These are phyloP conservation scores for Lasiodiplodia theobromae DNA, from an alignment of 2,329 filamentous ascomycete genomes.

Conservation along the genomic window DNA sequence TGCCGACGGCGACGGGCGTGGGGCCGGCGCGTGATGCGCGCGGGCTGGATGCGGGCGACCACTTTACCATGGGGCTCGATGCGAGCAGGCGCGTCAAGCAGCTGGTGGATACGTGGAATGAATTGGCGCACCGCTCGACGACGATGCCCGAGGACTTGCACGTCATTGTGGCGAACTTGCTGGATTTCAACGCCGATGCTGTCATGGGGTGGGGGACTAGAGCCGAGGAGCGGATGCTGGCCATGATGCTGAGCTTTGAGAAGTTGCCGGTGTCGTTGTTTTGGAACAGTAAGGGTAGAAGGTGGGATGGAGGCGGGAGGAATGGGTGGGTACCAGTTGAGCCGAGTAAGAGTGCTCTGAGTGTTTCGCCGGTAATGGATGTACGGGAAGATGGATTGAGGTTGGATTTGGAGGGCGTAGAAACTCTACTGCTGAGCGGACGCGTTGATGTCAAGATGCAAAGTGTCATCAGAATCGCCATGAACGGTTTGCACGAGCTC, in stretches of 20 bases:
- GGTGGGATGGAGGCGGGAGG: conserved; percentile 13
- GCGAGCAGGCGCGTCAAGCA: conserved; percentile 1
- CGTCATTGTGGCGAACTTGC: conserved; percentile 32
- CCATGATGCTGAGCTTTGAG: conserved; percentile 29
- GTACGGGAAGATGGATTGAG: not conserved
- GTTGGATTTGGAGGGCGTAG: not conserved
- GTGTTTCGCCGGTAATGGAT: not conserved
- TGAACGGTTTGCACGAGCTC: not conserved
- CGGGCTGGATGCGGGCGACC: not conserved
- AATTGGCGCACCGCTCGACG: conserved; percentile 31
- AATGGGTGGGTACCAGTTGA: conserved; percentile 27
- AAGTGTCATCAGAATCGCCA: not conserved
- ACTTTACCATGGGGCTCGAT: not conserved
- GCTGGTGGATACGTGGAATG: conserved; percentile 32
- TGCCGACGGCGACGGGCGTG: not conserved
- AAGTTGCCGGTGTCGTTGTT: conserved; percentile 31
- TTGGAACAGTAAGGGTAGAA: conserved; percentile 14
- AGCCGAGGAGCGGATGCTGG: conserved; percentile 12
- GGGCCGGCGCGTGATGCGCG: not conserved
- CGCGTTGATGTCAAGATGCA: not conserved
- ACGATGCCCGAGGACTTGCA: conserved; percentile 32
- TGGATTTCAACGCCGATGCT: conserved; percentile 28
- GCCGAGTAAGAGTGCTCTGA: conserved; percentile 12
- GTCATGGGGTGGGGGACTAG: conserved; percentile 13
- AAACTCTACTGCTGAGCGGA: not conserved